Conservation (phyloP, 2,329 filamentous ascomycete genomes). For the Stylonectria norvegica region DNA sequence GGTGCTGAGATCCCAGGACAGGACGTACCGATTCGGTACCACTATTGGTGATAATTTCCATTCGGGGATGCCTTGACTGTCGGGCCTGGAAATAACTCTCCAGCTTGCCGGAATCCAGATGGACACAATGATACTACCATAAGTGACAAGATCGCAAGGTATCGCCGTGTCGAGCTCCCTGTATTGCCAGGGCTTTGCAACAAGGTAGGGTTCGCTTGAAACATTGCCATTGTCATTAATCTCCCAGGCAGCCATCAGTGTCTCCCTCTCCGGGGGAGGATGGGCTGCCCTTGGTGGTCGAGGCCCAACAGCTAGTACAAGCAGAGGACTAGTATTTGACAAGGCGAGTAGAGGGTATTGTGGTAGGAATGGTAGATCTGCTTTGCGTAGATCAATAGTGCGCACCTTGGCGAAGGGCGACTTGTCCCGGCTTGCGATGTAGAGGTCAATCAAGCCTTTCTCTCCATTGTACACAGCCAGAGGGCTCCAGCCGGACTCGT, state of each 20-base stretch:
- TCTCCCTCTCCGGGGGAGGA: constrained; percentile 37
- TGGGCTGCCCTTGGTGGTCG: constrained; percentile 36
- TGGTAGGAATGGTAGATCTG: constrained; percentile 35
- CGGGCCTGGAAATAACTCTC: constrained; percentile 30
- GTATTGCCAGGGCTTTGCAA: constrained; percentile 37
- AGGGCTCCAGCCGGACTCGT: constrained; percentile 31
- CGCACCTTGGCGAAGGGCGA: constrained; percentile 36
- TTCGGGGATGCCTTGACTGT: constrained; percentile 21
- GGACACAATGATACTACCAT: constrained; percentile 38
- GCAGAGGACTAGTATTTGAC: constrained; percentile 37
- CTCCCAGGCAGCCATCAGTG: constrained; percentile 39
- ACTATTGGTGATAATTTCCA: constrained; percentile 34
- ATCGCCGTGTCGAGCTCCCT: constrained; percentile 39
- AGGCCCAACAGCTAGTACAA: constrained; percentile 38
- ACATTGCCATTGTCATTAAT: constrained; percentile 26
- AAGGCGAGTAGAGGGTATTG: constrained; percentile 40
- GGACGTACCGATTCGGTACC: constrained; percentile 34
- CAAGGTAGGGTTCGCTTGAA: constrained; percentile 33
- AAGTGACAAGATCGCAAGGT: constrained; percentile 35
- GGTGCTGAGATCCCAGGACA: constrained; percentile 40
- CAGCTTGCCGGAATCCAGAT: constrained; percentile 41
- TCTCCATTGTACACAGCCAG: constrained; percentile 36
- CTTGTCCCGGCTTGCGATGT: constrained; percentile 30
- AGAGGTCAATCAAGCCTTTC: constrained; percentile 33
- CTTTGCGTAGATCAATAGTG: constrained; percentile 34